Conservation (phyloP, 2,329 filamentous ascomycete species). For the Alternaria angustiovoidea region DNA sequence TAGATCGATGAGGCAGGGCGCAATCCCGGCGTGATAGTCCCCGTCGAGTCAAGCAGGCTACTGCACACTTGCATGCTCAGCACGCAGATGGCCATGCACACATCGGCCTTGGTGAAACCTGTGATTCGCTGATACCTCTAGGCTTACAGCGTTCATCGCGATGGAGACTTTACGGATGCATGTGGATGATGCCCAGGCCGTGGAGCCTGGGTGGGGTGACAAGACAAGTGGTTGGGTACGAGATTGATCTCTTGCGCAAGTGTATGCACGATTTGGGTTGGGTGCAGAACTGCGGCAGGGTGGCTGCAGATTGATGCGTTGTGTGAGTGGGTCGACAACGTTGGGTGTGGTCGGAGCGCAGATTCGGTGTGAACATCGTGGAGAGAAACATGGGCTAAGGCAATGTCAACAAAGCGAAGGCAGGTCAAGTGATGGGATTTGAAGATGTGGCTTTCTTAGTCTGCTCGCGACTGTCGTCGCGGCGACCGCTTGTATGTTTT, state of each 20-base stretch:
- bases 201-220: constrained; percentile 18
- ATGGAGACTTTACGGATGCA: constrained; percentile 22
- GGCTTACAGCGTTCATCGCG: constrained; percentile 20
- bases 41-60: constrained; percentile 28
- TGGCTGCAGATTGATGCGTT: constrained; percentile 24
- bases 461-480: constrained; percentile 15
- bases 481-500: constrained; percentile 24
- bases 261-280: constrained; percentile 21
- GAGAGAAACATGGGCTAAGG: background rate
- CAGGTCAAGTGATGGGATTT: background rate
- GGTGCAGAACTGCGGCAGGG: constrained; percentile 22
- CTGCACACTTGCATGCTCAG: constrained; percentile 33
- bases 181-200: constrained; percentile 18
- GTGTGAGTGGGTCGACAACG: constrained; percentile 26
- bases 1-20: constrained; percentile 15
- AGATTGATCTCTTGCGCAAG: constrained; percentile 22
- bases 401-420: background rate
- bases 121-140: constrained; percentile 27
- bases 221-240: constrained; percentile 25
- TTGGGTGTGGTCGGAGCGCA: constrained; percentile 9
- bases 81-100: constrained; percentile 28
- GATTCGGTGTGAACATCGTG: constrained; percentile 3
- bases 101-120: constrained; percentile 26
- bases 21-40: constrained; percentile 21
- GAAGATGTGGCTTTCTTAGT: constrained; percentile 12